Evolutionary conservation across 768 basidiomycete species (phyloP).

Genomic region (Sporobolomyces pararoseus): DNA sequence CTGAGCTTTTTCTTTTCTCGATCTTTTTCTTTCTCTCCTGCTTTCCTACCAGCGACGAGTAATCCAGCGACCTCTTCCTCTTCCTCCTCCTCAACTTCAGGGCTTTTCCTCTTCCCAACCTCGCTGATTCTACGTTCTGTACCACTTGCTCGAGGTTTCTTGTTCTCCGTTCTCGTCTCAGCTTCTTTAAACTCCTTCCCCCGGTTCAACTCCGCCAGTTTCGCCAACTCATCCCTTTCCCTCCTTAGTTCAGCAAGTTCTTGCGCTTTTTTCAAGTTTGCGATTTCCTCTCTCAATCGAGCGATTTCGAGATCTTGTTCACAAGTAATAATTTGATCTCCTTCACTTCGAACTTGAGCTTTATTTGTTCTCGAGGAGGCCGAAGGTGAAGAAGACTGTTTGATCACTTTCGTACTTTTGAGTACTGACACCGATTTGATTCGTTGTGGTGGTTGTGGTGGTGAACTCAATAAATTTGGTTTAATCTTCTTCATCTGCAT

Average conservation of each 20-base stretch:
- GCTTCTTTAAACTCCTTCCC: neutral
- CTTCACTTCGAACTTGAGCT: neutral
- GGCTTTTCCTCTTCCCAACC: neutral
- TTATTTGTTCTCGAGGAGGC: no score
- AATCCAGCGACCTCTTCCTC: neutral
- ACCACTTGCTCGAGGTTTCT: neutral
- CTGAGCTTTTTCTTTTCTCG: neutral
- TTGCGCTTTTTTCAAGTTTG: neutral
- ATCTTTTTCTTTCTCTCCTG: neutral
- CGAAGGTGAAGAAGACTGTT: no score
- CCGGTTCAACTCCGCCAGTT: neutral
- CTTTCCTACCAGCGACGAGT: neutral
- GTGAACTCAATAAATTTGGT: no score
- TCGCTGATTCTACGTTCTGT: neutral
- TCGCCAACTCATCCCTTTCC: constrained; percentile 4
- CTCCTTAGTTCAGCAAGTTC: neutral
- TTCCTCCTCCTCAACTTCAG: neutral
- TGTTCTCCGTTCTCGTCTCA: neutral
- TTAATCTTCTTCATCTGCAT: neutral
- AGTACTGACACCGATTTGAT: no score
- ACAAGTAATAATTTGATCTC: neutral
- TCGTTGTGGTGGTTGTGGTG: no score
- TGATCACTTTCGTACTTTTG: no score
- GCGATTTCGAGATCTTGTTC: neutral
- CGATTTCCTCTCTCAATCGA: neutral